A percentile compares a stretch with the other conserved stretches of the same genome.
These are phyloP conservation scores for Fusarium mundagurra DNA, from an alignment of 2,329 filamentous ascomycete genomes.

Conservation along the genomic window DNA sequence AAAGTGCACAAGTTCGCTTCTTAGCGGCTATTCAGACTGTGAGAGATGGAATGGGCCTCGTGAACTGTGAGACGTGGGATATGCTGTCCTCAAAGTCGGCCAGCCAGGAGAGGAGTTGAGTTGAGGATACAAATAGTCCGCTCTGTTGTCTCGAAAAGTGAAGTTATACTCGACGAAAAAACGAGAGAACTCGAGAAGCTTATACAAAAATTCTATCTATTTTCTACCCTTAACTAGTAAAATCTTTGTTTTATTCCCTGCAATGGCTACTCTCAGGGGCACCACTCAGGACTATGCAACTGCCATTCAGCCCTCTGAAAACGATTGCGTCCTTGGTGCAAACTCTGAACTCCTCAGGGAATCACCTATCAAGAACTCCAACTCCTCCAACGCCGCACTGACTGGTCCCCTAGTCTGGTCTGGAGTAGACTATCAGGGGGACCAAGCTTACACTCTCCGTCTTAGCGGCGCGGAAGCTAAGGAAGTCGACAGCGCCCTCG, in stretches of 20 bases:
- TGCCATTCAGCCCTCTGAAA: background rate
- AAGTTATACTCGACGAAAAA: background rate
- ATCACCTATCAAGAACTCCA: slow-evolving; percentile 8
- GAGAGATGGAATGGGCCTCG: background rate
- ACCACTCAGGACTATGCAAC: slow-evolving; percentile 16
- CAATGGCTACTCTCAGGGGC: slow-evolving; percentile 21
- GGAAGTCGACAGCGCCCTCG: slow-evolving; percentile 40
- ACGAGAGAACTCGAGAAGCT: background rate
- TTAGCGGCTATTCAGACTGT: background rate
- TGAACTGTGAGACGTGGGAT: slow-evolving; percentile 17
- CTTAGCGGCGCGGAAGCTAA: slow-evolving; percentile 29
- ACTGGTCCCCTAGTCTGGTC: slow-evolving; percentile 41
- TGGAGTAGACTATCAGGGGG: slow-evolving; percentile 31
- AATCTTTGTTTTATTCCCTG: background rate
- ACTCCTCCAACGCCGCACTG: slow-evolving; percentile 9
- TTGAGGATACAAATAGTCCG: slow-evolving; percentile 25
- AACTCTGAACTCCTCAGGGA: slow-evolving; percentile 21
- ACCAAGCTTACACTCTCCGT: slow-evolving; percentile 22
- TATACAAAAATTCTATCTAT: background rate
- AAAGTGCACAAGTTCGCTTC: background rate
- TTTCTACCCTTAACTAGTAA: background rate
- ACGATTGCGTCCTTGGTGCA: slow-evolving; percentile 1
- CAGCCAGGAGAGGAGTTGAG: background rate
- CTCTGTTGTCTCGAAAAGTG: background rate
- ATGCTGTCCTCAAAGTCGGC: background rate